Percentiles rank a stretch among this genome's conserved stretches.
Conservation (phyloP, 2,329 filamentous ascomycete species). For the Alternaria sp. region DNA sequence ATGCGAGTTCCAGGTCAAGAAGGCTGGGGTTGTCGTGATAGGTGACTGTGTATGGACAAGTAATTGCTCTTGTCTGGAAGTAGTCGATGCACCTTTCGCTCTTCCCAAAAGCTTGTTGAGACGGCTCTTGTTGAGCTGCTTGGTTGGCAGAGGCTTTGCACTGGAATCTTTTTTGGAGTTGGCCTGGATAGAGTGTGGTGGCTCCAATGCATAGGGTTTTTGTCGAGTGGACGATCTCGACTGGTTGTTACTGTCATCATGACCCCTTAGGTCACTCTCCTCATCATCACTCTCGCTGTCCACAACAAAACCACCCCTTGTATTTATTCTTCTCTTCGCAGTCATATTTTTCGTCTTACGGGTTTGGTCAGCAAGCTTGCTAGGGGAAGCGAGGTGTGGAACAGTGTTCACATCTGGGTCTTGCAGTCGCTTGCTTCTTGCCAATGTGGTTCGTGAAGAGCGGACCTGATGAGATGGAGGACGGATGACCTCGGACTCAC, state of each 20-base stretch:
- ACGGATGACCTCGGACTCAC: neutral
- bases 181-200: neutral
- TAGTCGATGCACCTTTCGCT: neutral
- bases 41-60: neutral
- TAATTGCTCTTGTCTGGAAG: neutral
- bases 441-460: neutral
- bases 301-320: slow-evolving; percentile 19
- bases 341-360: neutral
- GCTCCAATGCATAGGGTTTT: neutral
- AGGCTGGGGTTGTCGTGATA: neutral
- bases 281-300: slow-evolving; percentile 15
- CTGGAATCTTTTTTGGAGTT: neutral
- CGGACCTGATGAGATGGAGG: neutral
- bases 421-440: neutral
- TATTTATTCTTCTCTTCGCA: slow-evolving; percentile 6
- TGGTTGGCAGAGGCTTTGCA: neutral
- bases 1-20: neutral
- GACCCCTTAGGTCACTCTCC: neutral
- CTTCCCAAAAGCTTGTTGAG: slow-evolving; percentile 12
- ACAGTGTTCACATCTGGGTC: neutral
- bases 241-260: neutral
- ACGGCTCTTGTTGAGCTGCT: slow-evolving; percentile 12
- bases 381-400: neutral
- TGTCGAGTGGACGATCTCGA: neutral
- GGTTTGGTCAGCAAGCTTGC: neutral